Evolutionary conservation across 805 yeast species (phyloP), one percentile per base, ranked within the genome.

Genomic region (Pichia pseudocactophila): DNA sequence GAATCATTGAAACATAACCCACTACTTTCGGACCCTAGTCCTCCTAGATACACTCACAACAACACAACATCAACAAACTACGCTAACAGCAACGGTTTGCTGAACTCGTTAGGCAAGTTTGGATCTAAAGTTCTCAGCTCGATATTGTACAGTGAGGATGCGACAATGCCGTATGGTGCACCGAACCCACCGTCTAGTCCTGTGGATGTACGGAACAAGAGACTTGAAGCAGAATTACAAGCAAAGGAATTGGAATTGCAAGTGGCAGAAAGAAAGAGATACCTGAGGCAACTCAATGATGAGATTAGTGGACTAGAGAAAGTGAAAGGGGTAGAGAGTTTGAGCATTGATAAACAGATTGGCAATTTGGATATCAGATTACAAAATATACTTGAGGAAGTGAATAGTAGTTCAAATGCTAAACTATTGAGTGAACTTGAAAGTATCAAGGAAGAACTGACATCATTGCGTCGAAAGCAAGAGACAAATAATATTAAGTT

Each of bases 401-500:
- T 47, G 9, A 49, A 43, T 30, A 40, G 49, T 1, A 53, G 46
- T 7, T 41, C 52, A 1, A 50, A 45, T 17, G 49, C 37, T 12
- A 37, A 47, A 17, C 42, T 52, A 8, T 36, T 52, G 39, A 47
- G 41, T 11, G 57, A 53, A 35, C 38, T 57, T 13, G 43, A 44
- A 1, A 44, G 43, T 11, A 47, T 57, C 13, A 55, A 51, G 35
- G 49, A 48, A 18, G 60, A 57, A 33, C 40, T 56, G 19, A 33
- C 51, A 8, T 40, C 42, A 4, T 40, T 60, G 39, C 49, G 53
- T 16, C 50, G 51, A 12, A 50, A 53, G 15, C 61, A 59, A 40
- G 63, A 60, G n/a, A 74, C 80, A 19, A 67, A 70, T 48, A 78
- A 81, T 19, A 82, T 84, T 56, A 65, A 73, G 40, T 77, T 81